These are phyloP conservation scores for Colletotrichum somersetense DNA, from an alignment of 2,329 filamentous ascomycete species.

Conservation along the genomic window DNA sequence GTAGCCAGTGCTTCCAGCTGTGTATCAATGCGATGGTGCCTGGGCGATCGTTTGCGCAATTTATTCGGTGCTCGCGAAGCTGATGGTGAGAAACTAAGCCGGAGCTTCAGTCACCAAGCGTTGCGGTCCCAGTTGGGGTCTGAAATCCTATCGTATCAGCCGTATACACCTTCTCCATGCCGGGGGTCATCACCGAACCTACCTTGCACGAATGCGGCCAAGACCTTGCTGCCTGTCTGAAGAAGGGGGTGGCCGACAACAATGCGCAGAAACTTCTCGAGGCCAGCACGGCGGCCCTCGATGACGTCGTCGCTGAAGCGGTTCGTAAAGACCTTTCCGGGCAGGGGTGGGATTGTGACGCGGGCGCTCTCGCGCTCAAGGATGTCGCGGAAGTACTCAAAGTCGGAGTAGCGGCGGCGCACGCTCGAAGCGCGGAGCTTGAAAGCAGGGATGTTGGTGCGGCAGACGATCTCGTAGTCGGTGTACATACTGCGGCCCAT, in stretches of 20 bases:
- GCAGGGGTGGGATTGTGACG: constrained; percentile 94
- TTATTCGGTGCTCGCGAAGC: constrained; percentile 36
- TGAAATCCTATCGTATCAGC: constrained; percentile 48
- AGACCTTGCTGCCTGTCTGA: constrained; percentile 97
- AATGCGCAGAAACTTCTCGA: constrained; percentile 97
- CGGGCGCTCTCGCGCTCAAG: constrained; percentile 94
- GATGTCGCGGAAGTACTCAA: constrained; percentile 98
- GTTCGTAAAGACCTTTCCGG: constrained; percentile 98
- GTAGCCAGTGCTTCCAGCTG: constrained; percentile 30
- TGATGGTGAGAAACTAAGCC: constrained; percentile 34
- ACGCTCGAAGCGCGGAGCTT: constrained; percentile 92
- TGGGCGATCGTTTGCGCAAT: constrained; percentile 38
- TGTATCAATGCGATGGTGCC: constrained; percentile 33
- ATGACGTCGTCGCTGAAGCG: constrained; percentile 99
- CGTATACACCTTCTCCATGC: not conserved
- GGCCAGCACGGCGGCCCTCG: constrained; percentile 88
- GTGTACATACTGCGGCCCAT: constrained; percentile 98
- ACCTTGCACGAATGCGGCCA: constrained; percentile 98
- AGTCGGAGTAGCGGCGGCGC: constrained; percentile 95
- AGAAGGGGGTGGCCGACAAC: constrained; percentile 95
- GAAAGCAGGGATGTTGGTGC: constrained; percentile 99
- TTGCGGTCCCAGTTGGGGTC: constrained; percentile 93
- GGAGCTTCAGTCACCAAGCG: constrained; percentile 74
- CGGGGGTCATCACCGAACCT: constrained; percentile 28
- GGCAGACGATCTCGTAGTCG: constrained; percentile 97